Evolutionary conservation across 2,329 filamentous ascomycete species (phyloP).

Genomic region (Aspergillus niger): DNA sequence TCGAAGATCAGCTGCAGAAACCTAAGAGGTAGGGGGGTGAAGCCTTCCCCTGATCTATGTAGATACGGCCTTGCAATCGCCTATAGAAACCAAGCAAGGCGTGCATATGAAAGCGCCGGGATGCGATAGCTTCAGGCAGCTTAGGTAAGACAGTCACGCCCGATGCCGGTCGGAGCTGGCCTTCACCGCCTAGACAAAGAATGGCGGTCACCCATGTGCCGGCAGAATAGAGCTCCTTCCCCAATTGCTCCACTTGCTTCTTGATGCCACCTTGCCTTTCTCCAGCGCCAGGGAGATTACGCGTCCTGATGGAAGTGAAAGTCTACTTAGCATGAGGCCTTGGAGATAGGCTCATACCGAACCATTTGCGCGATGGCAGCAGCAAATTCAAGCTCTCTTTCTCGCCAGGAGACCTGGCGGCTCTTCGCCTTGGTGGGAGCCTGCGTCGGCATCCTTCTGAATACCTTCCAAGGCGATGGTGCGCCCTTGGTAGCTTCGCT

Average conservation of each 20-base stretch:
- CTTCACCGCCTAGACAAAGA: slow-evolving; percentile 17
- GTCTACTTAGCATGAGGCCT: background rate
- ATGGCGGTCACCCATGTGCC: slow-evolving; percentile 27
- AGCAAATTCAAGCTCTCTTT: slow-evolving; percentile 43
- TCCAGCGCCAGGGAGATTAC: background rate
- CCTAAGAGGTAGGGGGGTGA: background rate
- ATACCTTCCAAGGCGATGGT: slow-evolving; percentile 81
- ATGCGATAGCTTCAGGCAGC: background rate
- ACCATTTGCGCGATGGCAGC: slow-evolving; percentile 33
- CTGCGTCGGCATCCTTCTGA: slow-evolving; percentile 70
- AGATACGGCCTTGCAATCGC: slow-evolving; percentile 4
- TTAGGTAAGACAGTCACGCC: background rate
- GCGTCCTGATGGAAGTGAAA: background rate
- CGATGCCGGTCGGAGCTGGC: background rate
- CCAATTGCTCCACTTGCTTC: slow-evolving; percentile 3
- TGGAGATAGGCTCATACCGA: slow-evolving; percentile 11
- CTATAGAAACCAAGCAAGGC: slow-evolving; percentile 11
- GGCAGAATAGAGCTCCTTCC: slow-evolving; percentile 28
- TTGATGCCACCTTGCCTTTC: slow-evolving; percentile 34
- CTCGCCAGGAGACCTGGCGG: slow-evolving; percentile 57
- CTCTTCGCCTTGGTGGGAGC: slow-evolving; percentile 66
- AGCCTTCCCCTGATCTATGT: slow-evolving; percentile 2
- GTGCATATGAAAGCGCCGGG: slow-evolving; percentile 18
- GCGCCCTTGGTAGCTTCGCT: slow-evolving; percentile 87
- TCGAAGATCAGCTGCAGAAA: background rate